Base-by-base conservation (phyloP, 768 basidiomycete genomes). In the Pisolithus orientalis region DNA sequence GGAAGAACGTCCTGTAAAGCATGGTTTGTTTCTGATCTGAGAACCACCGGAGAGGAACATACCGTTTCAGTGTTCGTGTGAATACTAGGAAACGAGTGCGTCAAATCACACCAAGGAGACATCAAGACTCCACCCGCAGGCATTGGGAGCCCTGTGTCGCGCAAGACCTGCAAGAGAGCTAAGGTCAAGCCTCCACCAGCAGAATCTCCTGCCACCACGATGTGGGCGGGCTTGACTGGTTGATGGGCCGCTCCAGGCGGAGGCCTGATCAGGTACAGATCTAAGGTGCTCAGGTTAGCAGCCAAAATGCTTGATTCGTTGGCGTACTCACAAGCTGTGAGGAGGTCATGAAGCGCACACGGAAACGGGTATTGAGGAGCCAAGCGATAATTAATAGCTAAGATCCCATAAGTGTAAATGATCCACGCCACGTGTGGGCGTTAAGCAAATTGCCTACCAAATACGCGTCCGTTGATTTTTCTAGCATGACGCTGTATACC, bases 331-430 rank as follows among this genome's bases (percentile, higher is more conserved):
- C 90, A 98, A 7, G 93, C 85, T 2, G 95, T 90, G 10, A 98
- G 63, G 32, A 84, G 72, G 66, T 98, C 95, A 60, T 96, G 94
- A 6, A 97, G 69, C 1, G 86, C 90, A 57, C 90, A 92, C 13
- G 95, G 95, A 65, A 96, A 97, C 1, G 95, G 95, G 60, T 95
- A 98, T 69, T 97, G 95, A 0, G 95, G 95, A 13, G 94, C 88
- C n/a, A 94, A 80, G 38, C 87, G 80, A 61, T 90, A 90, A 57
- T 87, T 87, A 50, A 90, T 75, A 53, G 87, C 86, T 88, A 54
- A 10, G 31, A 13, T 47, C 57, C 60, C 58, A 50, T 69, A 28
- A 39, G 49, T 37, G n/a, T 46, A 56, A 21, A 52, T 39, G 8
- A 44, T 13, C 29, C 13, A 29, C 39, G 47, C 2, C 17, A 8